Evolutionary conservation across 2,329 filamentous ascomycete species (phyloP).

Genomic region (Colletotrichum limetticola): DNA sequence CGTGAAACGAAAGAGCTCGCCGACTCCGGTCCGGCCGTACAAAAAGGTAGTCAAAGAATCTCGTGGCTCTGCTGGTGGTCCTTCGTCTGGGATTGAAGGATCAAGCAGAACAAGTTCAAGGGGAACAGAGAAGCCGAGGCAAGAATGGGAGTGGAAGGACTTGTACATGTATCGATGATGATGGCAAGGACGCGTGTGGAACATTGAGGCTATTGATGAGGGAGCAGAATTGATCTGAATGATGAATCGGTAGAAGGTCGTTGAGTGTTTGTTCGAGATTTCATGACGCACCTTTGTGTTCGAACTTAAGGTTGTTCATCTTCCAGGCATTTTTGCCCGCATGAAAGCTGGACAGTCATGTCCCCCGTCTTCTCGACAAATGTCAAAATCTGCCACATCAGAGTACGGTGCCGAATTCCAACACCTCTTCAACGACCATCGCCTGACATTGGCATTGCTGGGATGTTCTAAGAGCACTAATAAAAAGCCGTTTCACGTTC

Average conservation of each 20-base stretch:
- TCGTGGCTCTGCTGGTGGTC: background rate
- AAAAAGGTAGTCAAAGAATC: background rate
- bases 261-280: background rate
- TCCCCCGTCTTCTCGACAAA: background rate
- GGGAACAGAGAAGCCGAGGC: background rate
- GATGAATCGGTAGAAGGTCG: background rate
- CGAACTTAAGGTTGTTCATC: background rate
- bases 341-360: background rate
- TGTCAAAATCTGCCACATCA: background rate
- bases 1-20: too few species aligned
- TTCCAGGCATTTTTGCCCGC: background rate
- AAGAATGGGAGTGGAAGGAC: background rate
- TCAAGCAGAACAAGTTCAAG: background rate
- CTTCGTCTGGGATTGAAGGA: background rate
- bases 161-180: too few species aligned
- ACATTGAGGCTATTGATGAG: background rate
- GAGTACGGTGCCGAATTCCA: background rate
- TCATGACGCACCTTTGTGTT: background rate
- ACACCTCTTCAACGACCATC: background rate
- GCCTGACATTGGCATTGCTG: background rate
- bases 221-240: background rate
- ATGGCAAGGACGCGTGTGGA: background rate
- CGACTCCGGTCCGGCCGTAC: too few species aligned
- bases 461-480: background rate
- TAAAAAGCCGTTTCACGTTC: background rate